Percentiles rank a stretch among this genome's conserved stretches.
Evolutionary conservation across 805 yeast genomes (phyloP).

Genomic region (Wickerhamiella alocasiicola): DNA sequence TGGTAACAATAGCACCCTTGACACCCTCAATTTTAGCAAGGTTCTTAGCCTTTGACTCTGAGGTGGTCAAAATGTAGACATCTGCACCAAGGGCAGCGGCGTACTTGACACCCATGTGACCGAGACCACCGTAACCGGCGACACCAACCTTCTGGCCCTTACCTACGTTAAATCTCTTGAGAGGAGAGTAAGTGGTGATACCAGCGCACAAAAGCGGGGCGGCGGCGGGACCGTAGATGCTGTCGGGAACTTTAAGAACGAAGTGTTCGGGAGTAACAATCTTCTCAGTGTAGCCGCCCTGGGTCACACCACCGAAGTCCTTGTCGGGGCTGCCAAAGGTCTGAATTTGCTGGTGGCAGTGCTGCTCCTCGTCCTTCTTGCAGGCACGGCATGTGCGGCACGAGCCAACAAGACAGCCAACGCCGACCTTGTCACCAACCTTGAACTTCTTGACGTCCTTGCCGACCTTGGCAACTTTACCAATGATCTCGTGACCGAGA

Average conservation of each 20-base stretch:
- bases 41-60: conserved; percentile 38
- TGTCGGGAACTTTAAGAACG: conserved; percentile 52
- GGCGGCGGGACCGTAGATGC: conserved; percentile 38
- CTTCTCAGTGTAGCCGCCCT: conserved; percentile 33
- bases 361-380: conserved; percentile 39
- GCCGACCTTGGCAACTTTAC: conserved; percentile 37
- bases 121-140: conserved; percentile 56
- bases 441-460: conserved; percentile 36
- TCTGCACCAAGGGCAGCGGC: conserved; percentile 54
- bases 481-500: conserved; percentile 39
- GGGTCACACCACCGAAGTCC: conserved; percentile 53
- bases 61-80: conserved; percentile 44
- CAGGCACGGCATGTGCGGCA: conserved; percentile 50
- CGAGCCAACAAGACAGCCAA: conserved; percentile 57
- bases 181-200: conserved; percentile 56
- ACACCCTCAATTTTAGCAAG: conserved; percentile 32
- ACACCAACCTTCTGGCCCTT: conserved; percentile 42
- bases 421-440: conserved; percentile 68
- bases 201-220: conserved; percentile 76
- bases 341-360: conserved; percentile 35
- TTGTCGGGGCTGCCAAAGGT: conserved; percentile 37
- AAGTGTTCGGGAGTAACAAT: conserved; percentile 42
- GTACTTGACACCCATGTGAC: conserved; percentile 47
- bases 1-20: conserved; percentile 41
- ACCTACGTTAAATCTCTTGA: conserved; percentile 33